Evolutionary conservation across 768 basidiomycete species (phyloP), one percentile per base, ranked within the genome.

Genomic region (Mrakia gelida): DNA sequence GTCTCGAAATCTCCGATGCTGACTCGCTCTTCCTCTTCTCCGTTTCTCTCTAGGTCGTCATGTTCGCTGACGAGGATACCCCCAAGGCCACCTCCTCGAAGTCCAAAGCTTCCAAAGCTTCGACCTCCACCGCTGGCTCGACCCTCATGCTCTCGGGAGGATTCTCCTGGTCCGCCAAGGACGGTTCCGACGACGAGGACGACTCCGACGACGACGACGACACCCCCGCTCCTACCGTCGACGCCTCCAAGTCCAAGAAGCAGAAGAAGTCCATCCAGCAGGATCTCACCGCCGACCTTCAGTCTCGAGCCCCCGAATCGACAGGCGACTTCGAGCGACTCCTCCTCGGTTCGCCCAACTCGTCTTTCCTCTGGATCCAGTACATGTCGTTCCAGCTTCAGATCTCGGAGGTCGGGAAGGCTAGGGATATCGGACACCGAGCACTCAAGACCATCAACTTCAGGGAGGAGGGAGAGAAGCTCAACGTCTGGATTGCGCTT

Each of bases 351-450:
- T 95, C 96, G 0, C 96, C 97, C 1, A 94, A 97, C 83, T 98
- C 95, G 10, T 98, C 97, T 0, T 97, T 92, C 85, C 88, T 98
- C 49, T 99, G 97, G 97, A 91, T 99, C 78, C 95, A 98, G 84
- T 99, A 95, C 84, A 98, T 99, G 94, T 96, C 97, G 13, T 96
- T 98, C 89, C 94, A 95, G 82, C 87, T 98, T 16, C 94, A 94
- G 81, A 88, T 99, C n/a, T 93, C 95, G 43, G 96, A 99, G 85
- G 87, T 97, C 75, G 95, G 95, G 81, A 97, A 95, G 84, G 97
- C 96, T 21, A 89, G 94, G 63, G 91, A 92, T 83, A 90, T 95
- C 73, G 95, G 90, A 68, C 88, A 89, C 74, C 90, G 93, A 32
- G 96, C 95, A 7, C 87, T 98, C 65, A 87, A 89, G 79, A 91